Base-by-base conservation (phyloP, 257 asterid genomes). In the Solanum chiquidenum region DNA sequence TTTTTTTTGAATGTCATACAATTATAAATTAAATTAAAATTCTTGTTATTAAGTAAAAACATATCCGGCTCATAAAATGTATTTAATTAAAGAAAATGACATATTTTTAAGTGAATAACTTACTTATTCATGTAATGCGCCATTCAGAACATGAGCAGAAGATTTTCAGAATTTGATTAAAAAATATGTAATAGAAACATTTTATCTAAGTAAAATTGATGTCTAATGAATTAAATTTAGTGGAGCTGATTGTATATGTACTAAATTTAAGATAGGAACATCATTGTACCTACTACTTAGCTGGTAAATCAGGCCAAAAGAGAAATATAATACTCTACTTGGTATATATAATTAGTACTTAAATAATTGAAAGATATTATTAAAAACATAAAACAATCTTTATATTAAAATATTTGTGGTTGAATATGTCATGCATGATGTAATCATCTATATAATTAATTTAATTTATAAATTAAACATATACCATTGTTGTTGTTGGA, bases 371-470 rank as follows among this genome's bases (percentile, higher is more conserved):
- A 82, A 29, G 68, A 80, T 46, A 35, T 5, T 35, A 20, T 80
- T 29, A 44, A 42, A 9, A 69, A 76, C 27, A 58, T 0, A 3
- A 25, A 79, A 7, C 8, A 16, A 80, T 44, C 9, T 3, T 25
- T 49, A 1, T 18, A 82, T 79, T 79, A 79, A 44, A 79, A 29
- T 82, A 49, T 46, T 80, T 29, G 40, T 82, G 0, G 18, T 46
- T 5, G 85, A 16, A 46, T 16, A 82, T 49, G 69, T 82, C 85
- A 82, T 82, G 85, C 85, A 82, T 82, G 85, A 82, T 62, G 60
- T 82, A 82, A 82, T 82, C 85, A 49, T 49, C 69, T 80, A 20
- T 29, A 46, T 82, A 80, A 6, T 80, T 80, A 27, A 75, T 46
- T 44, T 8, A 77, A 44, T 7, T 31, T 25, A 46, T 18, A 79